Evolutionary conservation across 2,329 filamentous ascomycete species (phyloP), one percentile per base, ranked within the genome.

Genomic region (Phaeosphaeria sp.): DNA sequence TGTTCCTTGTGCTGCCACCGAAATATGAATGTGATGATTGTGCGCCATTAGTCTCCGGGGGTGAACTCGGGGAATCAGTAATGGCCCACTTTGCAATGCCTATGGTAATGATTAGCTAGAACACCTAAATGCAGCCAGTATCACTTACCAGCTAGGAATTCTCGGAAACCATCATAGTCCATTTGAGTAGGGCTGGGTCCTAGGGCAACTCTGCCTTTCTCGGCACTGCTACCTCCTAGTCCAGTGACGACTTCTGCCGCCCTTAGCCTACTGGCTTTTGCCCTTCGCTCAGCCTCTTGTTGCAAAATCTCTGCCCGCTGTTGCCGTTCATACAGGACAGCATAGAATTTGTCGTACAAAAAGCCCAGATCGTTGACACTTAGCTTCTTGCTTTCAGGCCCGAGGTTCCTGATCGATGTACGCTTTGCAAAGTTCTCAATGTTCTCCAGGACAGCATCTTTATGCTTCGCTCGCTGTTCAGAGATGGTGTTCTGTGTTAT

Each of bases 381-480:
- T 33, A 99, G 82, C 52, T 93, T 87, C 79, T 98, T 99, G 82
- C 93, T 97, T 67, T 99, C 95, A 0, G 94, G 93, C 0, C 95
- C 95, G 24, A 99, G 86, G 69, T 99, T 99, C 36, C 95, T 87
- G 61, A 99, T 96, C 1, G 94, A 96, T 2, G 95, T 99, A 64
- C 95, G 88, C 81, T 98, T 99, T 51, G 95, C 93, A 73, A 99
- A 99, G 68, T 88, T 97, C 79, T 98, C 95, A 71, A 99, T 98
- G 65, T 93, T 97, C 75, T 93, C 93, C 55, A 99, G 83, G 30
- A 99, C 95, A 0, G 91, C 90, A 72, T 95, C 92, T 78, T 98
- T 98, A 78, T 98, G 96, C 78, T 93, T 96, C 42, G 91, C 84
- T 21, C 95, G 89, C 72, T 96, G 85, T 65, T 98, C 95, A 0